These are phyloP conservation scores for Phytophthora chlamydospora DNA, from an alignment of 352 stramenopile genomes.

Conservation along the genomic window DNA sequence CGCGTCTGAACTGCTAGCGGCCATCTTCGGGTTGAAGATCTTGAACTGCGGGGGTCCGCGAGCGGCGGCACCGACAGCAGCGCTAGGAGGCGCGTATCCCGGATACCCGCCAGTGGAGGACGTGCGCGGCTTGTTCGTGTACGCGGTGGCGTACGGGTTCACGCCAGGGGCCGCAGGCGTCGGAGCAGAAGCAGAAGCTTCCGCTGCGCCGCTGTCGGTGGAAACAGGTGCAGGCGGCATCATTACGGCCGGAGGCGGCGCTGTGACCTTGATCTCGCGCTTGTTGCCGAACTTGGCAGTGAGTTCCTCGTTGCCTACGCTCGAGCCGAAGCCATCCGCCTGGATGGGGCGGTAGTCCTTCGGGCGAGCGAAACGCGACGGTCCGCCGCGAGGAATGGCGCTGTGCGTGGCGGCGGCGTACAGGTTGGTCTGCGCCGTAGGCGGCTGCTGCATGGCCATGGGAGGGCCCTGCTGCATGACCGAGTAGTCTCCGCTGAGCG, in stretches of 20 bases:
- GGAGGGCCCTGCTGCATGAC: slow-evolving; percentile 24
- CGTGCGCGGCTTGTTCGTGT: slow-evolving; percentile 25
- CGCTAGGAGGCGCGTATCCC: slow-evolving; percentile 38
- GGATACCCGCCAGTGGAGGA: slow-evolving; percentile 43
- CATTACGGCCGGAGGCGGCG: slow-evolving; percentile 60
- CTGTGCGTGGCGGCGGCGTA: slow-evolving; percentile 84
- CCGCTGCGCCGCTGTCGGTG: slow-evolving; percentile 8
- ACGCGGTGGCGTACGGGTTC: slow-evolving; percentile 68
- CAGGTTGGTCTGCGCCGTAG: slow-evolving; percentile 58
- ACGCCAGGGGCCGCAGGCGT: slow-evolving; percentile 29
- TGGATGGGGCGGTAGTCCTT: slow-evolving; percentile 87
- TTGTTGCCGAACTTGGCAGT: slow-evolving; percentile 92
- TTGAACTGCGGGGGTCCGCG: slow-evolving; percentile 79
- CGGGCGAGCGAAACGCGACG: slow-evolving; percentile 58
- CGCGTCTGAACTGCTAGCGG: slow-evolving; percentile 34
- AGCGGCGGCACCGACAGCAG: slow-evolving; percentile 39
- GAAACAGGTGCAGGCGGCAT: slow-evolving; percentile 13
- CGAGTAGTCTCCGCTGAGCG: slow-evolving; percentile 61
- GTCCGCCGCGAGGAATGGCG: slow-evolving; percentile 69
- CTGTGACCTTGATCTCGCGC: slow-evolving; percentile 78
- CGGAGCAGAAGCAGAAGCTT: slow-evolving; percentile 7
- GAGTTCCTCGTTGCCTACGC: slow-evolving; percentile 88
- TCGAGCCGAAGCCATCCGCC: slow-evolving; percentile 89
- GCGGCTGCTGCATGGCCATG: slow-evolving; percentile 36
- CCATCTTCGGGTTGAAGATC: slow-evolving; percentile 87